phyloP scores from a whole-genome alignment of 2,329 filamentous ascomycete genomes.

The Stenocarpella maydis region DNA sequence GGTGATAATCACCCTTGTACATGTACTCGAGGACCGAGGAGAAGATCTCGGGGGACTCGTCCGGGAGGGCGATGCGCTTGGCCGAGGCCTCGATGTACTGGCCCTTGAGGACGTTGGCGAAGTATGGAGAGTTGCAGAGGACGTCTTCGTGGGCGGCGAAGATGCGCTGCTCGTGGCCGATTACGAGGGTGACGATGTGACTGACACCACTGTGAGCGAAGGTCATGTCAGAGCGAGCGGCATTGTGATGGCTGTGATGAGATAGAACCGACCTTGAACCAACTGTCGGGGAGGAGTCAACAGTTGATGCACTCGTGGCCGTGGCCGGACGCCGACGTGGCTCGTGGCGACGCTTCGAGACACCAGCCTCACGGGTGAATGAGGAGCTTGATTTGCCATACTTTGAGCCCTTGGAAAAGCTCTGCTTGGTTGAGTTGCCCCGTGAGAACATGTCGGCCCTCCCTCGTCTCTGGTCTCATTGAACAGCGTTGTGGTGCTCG shows the following conservation, averaged over 20 bases:
- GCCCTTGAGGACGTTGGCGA: constrained; percentile 69
- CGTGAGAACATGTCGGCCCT: constrained; percentile 55
- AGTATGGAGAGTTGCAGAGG: constrained; percentile 80
- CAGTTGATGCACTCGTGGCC: constrained; percentile 50
- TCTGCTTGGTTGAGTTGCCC: constrained; percentile 54
- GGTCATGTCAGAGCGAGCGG: constrained; percentile 9
- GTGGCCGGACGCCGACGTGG: constrained; percentile 58
- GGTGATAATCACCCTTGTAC: constrained; percentile 94
- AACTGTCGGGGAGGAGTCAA: constrained; percentile 49
- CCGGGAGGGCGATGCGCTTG: constrained; percentile 80
- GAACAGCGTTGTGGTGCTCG: background rate
- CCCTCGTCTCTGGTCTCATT: constrained; percentile 21
- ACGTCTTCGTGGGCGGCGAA: constrained; percentile 93
- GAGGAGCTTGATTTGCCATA: constrained; percentile 60
- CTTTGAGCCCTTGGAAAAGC: constrained; percentile 62
- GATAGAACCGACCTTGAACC: constrained; percentile 50
- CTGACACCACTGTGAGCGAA: constrained; percentile 57
- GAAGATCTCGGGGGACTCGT: constrained; percentile 90
- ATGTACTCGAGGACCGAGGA: constrained; percentile 90
- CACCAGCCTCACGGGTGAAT: constrained; percentile 62
- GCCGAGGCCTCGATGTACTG: constrained; percentile 68
- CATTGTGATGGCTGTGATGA: background rate
- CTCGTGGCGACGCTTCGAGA: constrained; percentile 64
- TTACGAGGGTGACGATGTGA: constrained; percentile 79
- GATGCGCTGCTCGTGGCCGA: constrained; percentile 83